Conservation (phyloP, 2,329 filamentous ascomycete genomes). For the Penicillium psychrosexuale region DNA sequence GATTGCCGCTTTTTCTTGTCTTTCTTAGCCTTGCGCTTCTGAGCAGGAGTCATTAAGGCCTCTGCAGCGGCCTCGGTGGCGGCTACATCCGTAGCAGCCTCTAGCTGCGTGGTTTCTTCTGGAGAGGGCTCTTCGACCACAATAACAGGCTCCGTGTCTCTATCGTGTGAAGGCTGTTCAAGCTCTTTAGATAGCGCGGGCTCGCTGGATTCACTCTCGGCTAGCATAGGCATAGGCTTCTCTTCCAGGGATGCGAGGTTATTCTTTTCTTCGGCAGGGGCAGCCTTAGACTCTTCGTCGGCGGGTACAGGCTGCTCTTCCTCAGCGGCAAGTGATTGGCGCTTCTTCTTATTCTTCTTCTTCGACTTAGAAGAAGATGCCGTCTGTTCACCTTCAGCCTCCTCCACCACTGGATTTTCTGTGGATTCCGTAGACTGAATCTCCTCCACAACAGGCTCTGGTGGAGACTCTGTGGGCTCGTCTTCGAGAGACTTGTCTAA, state of each 20-base stretch:
- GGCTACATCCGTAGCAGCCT: background rate
- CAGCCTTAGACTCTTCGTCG: constrained; percentile 1
- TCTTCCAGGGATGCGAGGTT: background rate
- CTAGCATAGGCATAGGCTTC: background rate
- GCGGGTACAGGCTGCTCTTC: constrained; percentile 1
- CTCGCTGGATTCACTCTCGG: background rate
- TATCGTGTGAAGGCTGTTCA: background rate
- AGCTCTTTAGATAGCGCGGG: background rate
- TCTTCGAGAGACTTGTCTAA: constrained; percentile 4
- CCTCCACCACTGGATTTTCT: background rate
- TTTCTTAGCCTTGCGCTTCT: constrained; percentile 21
- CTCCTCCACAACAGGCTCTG: background rate
- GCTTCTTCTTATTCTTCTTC: constrained; percentile 26
- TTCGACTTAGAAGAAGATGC: constrained; percentile 10
- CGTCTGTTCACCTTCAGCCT: background rate
- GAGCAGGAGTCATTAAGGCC: constrained; percentile 14
- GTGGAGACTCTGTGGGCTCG: background rate
- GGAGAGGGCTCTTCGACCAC: background rate
- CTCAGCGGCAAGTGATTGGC: constrained; percentile 12
- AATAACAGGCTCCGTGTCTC: background rate
- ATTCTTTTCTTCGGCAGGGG: background rate
- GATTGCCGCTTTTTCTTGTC: constrained; percentile 26
- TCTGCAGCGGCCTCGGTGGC: constrained; percentile 1
- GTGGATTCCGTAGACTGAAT: background rate
- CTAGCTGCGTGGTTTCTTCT: background rate